Percentiles rank a stretch among this genome's conserved stretches.
These are phyloP conservation scores for Dryadomyces sulphureus DNA, from an alignment of 2,329 filamentous ascomycete species.

Conservation along the genomic window DNA sequence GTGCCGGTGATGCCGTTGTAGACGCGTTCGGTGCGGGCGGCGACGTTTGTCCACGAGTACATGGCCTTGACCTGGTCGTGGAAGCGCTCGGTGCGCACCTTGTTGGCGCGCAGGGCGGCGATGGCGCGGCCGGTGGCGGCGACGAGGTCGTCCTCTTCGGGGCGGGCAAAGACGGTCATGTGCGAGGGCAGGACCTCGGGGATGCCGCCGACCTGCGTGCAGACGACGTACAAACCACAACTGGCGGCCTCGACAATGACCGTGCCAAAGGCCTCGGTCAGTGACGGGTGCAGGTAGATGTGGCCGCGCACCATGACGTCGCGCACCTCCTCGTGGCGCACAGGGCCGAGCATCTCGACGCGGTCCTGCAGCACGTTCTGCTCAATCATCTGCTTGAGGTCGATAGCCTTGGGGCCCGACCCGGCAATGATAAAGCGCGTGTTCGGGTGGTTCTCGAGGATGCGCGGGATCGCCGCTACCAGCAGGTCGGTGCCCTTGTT, in stretches of 20 bases:
- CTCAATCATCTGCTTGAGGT: conserved; percentile 96
- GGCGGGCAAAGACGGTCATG: conserved; percentile 96
- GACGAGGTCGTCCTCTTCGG: conserved; percentile 91
- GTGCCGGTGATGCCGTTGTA: conserved; percentile 85
- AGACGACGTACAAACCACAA: conserved; percentile 92
- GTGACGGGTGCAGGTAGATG: conserved; percentile 86
- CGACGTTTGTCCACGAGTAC: conserved; percentile 98
- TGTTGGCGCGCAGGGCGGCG: conserved; percentile 67
- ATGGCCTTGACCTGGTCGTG: conserved; percentile 96
- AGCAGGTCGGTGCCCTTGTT: conserved; percentile 96
- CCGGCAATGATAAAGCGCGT: conserved; percentile 95
- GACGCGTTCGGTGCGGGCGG: conserved; percentile 81
- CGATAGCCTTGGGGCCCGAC: conserved; percentile 90
- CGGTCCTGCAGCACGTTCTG: conserved; percentile 86
- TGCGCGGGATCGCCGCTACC: conserved; percentile 89
- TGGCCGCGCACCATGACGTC: conserved; percentile 96
- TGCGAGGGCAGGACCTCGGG: conserved; percentile 89
- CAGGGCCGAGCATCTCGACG: conserved; percentile 79
- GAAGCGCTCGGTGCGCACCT: conserved; percentile 81
- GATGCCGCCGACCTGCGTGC: conserved; percentile 90
- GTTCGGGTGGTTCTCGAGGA: conserved; percentile 77
- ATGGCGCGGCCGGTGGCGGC: conserved; percentile 82
- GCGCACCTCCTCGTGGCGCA: conserved; percentile 90
- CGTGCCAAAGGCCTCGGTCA: conserved; percentile 95
- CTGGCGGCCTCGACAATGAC: conserved; percentile 95